These are phyloP conservation scores for Chaetomiaceae sp. DNA, from an alignment of 2,329 filamentous ascomycete genomes.

Conservation along the genomic window DNA sequence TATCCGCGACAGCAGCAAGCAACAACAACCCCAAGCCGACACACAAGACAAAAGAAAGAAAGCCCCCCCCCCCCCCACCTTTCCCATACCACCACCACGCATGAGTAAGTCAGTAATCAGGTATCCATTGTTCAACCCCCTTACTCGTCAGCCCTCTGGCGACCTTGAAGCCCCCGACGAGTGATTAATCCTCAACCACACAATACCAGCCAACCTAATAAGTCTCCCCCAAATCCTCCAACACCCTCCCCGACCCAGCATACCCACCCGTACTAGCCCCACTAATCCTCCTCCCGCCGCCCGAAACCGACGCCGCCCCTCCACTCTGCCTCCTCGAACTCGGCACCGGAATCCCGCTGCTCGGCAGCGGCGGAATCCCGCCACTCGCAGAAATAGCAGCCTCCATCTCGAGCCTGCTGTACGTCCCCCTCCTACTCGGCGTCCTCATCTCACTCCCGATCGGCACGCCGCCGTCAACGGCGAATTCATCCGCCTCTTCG, in stretches of 20 bases:
- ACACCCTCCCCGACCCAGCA: constrained; percentile 10
- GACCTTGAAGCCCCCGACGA: neutral
- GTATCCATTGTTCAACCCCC: neutral
- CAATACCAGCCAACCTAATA: constrained; percentile 13
- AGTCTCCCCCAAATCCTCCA: constrained; percentile 28
- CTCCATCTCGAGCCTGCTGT: constrained; percentile 45
- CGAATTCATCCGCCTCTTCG: constrained; percentile 47
- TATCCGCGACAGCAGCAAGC: constrained; percentile 6
- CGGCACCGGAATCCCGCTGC: constrained; percentile 32
- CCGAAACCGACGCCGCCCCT: constrained; percentile 20
- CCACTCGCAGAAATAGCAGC: constrained; percentile 25
- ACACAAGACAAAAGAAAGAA: neutral
- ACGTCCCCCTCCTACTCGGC: constrained; percentile 53
- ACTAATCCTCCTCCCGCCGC: constrained; percentile 17
- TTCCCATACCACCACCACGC: neutral
- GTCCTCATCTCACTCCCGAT: constrained; percentile 43
- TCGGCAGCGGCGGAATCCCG: constrained; percentile 46
- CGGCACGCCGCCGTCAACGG: constrained; percentile 33
- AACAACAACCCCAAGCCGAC: neutral
- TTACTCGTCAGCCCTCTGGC: neutral
- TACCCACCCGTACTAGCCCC: neutral
- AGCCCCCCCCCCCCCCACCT: neutral
- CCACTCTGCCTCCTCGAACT: constrained; percentile 29
- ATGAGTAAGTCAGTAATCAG: neutral
- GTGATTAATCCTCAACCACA: neutral